Conservation (phyloP, 139 green algal species). For the Dunaliella sp. region DNA sequence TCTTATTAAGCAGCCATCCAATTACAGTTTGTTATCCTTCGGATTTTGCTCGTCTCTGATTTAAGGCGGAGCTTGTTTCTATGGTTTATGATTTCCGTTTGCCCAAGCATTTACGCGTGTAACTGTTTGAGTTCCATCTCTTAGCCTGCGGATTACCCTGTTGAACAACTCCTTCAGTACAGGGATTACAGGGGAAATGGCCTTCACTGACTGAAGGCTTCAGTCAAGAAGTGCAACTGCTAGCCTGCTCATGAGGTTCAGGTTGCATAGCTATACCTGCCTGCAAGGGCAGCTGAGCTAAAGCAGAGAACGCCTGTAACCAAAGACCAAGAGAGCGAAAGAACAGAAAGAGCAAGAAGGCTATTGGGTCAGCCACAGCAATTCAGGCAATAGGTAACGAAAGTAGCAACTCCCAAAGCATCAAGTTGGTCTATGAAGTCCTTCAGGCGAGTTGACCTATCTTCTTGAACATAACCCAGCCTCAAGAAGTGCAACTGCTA, state of each 20-base stretch:
- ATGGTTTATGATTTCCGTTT: too few relatives aligned
- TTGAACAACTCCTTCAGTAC: too few relatives aligned
- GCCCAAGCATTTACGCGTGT: too few relatives aligned
- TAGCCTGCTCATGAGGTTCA: neutral
- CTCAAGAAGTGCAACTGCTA: too few relatives aligned
- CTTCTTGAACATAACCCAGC: neutral
- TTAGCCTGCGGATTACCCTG: too few relatives aligned
- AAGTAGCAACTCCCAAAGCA: neutral
- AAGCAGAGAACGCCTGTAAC: neutral
- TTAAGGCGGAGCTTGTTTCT: too few relatives aligned
- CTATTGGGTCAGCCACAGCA: neutral
- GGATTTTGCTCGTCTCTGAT: too few relatives aligned
- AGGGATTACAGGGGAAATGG: too few relatives aligned
- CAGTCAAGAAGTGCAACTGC: neutral
- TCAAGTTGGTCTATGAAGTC: neutral
- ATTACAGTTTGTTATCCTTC: too few relatives aligned
- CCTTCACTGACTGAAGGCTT: neutral
- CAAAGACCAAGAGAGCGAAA: neutral
- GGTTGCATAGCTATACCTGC: neutral
- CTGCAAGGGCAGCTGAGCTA: neutral
- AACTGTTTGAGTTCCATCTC: too few relatives aligned
- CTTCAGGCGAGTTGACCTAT: neutral
- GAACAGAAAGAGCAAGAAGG: neutral
- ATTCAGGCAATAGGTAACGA: neutral
- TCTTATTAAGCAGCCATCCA: too few relatives aligned